phyloP scores from a whole-genome alignment of 139 green algal species.

The Spirogloea muscicola region DNA sequence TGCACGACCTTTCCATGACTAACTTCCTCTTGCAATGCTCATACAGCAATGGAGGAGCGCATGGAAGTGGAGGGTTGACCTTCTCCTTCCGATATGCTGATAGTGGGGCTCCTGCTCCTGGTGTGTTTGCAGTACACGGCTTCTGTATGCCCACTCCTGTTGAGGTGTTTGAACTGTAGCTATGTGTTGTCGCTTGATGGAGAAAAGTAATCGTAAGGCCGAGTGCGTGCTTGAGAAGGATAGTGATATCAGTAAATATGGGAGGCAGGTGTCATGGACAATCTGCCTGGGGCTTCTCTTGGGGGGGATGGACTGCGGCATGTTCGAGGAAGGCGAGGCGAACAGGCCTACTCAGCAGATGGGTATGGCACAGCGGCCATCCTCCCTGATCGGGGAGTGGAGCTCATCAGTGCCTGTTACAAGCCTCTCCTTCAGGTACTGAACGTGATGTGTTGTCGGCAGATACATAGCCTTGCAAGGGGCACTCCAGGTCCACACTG shows the following conservation, averaged over 20 bases:
- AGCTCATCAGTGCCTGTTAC: conserved; percentile 36
- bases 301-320: conserved; percentile 2
- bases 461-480: no score
- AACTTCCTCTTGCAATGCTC: no score
- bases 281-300: not conserved
- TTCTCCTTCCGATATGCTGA: conserved; percentile 31
- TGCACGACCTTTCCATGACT: no score
- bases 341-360: conserved; percentile 11
- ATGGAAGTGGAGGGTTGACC: no score
- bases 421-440: conserved; percentile 18
- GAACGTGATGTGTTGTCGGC: no score
- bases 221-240: not conserved
- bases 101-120: not conserved
- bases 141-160: not conserved
- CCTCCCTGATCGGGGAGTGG: conserved; percentile 34
- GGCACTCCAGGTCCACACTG: not conserved
- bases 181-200: not conserved
- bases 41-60: not conserved
- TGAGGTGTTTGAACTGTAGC: not conserved
- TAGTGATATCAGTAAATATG: not conserved
- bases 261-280: no score
- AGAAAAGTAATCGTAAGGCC: not conserved
- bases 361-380: conserved; percentile 25
- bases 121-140: no score
- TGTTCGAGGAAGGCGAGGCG: not conserved